These are phyloP conservation scores for Calonectria leucothoes DNA, from an alignment of 2,329 filamentous ascomycete genomes.

Conservation along the genomic window DNA sequence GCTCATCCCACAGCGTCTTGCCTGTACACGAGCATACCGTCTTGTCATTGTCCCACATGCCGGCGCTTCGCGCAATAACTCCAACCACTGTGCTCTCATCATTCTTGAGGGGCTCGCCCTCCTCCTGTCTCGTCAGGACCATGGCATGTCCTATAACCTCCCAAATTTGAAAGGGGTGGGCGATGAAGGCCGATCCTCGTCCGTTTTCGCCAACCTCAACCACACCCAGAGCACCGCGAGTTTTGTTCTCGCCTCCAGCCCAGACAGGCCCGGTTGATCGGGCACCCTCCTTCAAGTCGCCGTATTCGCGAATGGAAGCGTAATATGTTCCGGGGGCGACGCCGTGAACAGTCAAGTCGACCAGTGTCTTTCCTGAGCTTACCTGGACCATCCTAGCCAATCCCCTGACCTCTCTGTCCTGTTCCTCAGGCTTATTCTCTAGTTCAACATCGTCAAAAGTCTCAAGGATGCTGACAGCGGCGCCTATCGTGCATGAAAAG, in stretches of 20 bases:
- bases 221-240: constrained; percentile 72
- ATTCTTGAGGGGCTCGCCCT: constrained; percentile 71
- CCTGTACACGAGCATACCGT: constrained; percentile 97
- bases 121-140: constrained; percentile 78
- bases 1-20: constrained; percentile 98
- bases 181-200: constrained; percentile 82
- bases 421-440: constrained; percentile 56
- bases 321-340: constrained; percentile 84
- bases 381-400: constrained; percentile 96
- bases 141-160: constrained; percentile 95
- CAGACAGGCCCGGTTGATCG: constrained; percentile 86
- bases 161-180: constrained; percentile 89
- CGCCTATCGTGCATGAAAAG: constrained; percentile 58
- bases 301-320: constrained; percentile 86
- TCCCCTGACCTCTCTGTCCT: constrained; percentile 76
- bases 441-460: constrained; percentile 73
- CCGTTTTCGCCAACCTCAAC: constrained; percentile 82
- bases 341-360: constrained; percentile 89
- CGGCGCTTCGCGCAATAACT: constrained; percentile 93
- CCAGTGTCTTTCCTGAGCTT: constrained; percentile 78
- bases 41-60: constrained; percentile 99
- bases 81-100: constrained; percentile 89
- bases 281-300: constrained; percentile 88
- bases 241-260: constrained; percentile 64
- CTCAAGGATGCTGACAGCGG: constrained; percentile 96